A percentile compares a stretch with the other conserved stretches of the same genome.
These are phyloP conservation scores for Malassezia brasiliensis DNA, from an alignment of 1,284 basidiomycete genomes.

Conservation along the genomic window DNA sequence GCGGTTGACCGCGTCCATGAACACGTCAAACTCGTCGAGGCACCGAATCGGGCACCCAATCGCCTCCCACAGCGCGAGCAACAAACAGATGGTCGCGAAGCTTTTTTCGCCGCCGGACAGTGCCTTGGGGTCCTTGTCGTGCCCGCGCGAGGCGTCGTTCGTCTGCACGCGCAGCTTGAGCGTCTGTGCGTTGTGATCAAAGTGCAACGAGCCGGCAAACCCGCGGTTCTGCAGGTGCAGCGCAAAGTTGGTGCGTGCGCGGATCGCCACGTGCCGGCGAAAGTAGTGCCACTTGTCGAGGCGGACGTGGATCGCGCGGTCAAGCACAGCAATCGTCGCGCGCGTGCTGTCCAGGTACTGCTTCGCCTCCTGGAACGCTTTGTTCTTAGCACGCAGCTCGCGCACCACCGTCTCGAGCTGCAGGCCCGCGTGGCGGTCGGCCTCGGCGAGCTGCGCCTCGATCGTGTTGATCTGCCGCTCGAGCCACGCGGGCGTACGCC, in stretches of 20 bases:
- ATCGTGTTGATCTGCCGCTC: conserved; percentile 38
- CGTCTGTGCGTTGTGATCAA: conserved; percentile 64
- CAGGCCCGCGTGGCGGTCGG: background rate
- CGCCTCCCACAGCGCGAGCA: conserved; percentile 88
- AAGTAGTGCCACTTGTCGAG: conserved; percentile 73
- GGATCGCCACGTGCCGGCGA: conserved; percentile 70
- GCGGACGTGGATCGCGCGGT: conserved; percentile 59
- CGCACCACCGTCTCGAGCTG: conserved; percentile 13
- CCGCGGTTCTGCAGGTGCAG: conserved; percentile 73
- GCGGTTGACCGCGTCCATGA: conserved; percentile 89
- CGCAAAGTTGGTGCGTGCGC: conserved; percentile 72
- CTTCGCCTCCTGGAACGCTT: conserved; percentile 60
- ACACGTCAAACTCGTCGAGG: conserved; percentile 72
- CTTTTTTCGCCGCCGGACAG: conserved; percentile 88
- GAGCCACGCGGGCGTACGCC: conserved; percentile 56
- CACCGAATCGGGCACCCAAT: conserved; percentile 88
- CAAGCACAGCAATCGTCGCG: conserved; percentile 8
- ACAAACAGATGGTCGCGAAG: conserved; percentile 86
- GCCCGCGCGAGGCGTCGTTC: conserved; percentile 63
- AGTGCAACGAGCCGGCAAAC: conserved; percentile 52
- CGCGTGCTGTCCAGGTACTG: conserved; percentile 62
- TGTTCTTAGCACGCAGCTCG: conserved; percentile 52
- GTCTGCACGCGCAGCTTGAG: conserved; percentile 69
- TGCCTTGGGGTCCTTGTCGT: conserved; percentile 47
- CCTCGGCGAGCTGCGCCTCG: conserved; percentile 12